These are phyloP conservation scores for Teunomyces stri DNA, from an alignment of 805 yeast genomes.

Conservation along the genomic window DNA sequence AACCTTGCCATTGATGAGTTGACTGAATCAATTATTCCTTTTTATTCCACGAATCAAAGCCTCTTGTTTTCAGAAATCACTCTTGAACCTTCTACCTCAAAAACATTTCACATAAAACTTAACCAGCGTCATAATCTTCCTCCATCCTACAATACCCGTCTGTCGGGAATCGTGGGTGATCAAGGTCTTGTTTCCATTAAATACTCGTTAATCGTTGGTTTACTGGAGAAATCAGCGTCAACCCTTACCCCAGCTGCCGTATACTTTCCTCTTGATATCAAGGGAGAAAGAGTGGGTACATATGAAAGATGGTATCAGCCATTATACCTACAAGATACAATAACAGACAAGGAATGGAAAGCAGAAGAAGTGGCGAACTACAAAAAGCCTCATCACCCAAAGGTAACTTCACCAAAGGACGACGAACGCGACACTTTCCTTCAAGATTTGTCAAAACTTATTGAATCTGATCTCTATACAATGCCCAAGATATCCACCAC, in stretches of 20 bases:
- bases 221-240: slow-evolving; percentile 17
- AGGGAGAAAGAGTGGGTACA: slow-evolving; percentile 22
- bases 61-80: slow-evolving; percentile 34
- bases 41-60: slow-evolving; percentile 39
- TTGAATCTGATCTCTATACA: slow-evolving; percentile 29
- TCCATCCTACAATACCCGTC: slow-evolving; percentile 40
- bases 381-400: neutral
- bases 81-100: slow-evolving; percentile 16
- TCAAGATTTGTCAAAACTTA: slow-evolving; percentile 30
- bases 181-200: slow-evolving; percentile 38
- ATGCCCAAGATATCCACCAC: slow-evolving; percentile 33
- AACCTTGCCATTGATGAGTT: slow-evolving; percentile 16
- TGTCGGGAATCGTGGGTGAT: slow-evolving; percentile 40
- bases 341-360: slow-evolving; percentile 30
- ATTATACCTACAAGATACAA: slow-evolving; percentile 23
- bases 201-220: slow-evolving; percentile 36
- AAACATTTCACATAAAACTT: slow-evolving; percentile 22
- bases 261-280: slow-evolving; percentile 35
- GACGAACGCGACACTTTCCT: slow-evolving; percentile 19
- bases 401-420: neutral
- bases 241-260: slow-evolving; percentile 20
- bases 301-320: slow-evolving; percentile 28
- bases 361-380: slow-evolving; percentile 7
- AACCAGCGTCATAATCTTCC: slow-evolving; percentile 26
- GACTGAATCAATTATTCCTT: slow-evolving; percentile 34